phyloP scores from a whole-genome alignment of 345 rosid genomes.

The Brassica juncea region DNA sequence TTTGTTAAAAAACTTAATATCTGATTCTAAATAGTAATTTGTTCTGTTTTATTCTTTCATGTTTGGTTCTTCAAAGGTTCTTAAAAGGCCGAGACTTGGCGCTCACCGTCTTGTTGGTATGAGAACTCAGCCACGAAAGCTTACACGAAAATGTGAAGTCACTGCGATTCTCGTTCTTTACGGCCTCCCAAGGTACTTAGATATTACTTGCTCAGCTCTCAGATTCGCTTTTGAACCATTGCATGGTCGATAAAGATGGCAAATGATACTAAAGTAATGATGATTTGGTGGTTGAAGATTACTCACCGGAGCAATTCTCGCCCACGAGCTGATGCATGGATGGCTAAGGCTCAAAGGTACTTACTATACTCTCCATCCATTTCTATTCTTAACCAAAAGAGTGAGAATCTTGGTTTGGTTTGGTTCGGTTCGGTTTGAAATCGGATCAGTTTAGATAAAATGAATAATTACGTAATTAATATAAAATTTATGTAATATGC shows the following conservation, averaged over 20 bases:
- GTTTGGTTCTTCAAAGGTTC: conserved; percentile 47
- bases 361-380: neutral
- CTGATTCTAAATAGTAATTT: neutral
- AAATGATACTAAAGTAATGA: neutral
- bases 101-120: conserved; percentile 66
- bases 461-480: neutral
- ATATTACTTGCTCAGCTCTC: neutral
- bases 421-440: neutral
- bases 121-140: conserved; percentile 78
- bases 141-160: conserved; percentile 83
- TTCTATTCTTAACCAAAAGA: neutral
- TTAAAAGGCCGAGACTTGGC: conserved; percentile 63
- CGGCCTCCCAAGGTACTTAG: conserved; percentile 82
- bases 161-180: conserved; percentile 95
- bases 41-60: conserved; percentile 2
- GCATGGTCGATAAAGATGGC: neutral
- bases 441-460: neutral
- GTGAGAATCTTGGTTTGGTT: neutral
- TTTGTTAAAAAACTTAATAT: neutral
- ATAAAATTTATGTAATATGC: neutral
- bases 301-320: conserved; percentile 92
- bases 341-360: conserved; percentile 93
- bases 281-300: conserved; percentile 53
- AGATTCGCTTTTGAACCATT: neutral
- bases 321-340: conserved; percentile 94